Evolutionary conservation across 2,329 filamentous ascomycete species (phyloP).

Genomic region (Nigrospora oryzae): DNA sequence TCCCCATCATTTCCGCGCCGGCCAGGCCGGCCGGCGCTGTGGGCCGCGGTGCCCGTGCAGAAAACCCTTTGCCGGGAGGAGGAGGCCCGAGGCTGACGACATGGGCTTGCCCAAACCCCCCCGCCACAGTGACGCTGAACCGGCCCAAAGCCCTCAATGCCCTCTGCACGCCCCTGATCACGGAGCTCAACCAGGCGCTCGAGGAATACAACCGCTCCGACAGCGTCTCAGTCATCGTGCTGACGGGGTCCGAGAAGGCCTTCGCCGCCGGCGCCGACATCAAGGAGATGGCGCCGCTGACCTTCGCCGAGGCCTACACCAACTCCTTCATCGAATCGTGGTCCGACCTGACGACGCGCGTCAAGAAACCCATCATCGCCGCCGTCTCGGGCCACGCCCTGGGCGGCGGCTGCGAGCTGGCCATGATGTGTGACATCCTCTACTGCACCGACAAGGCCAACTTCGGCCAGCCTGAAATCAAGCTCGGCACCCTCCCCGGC

Average conservation of each 20-base stretch:
- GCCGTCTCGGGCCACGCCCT: constrained; percentile 93
- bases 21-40: too few species aligned
- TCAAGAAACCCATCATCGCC: constrained; percentile 91
- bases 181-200: constrained; percentile 77
- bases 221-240: constrained; percentile 65
- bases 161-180: constrained; percentile 81
- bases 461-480: constrained; percentile 96
- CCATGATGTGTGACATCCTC: constrained; percentile 94
- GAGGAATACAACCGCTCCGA: constrained; percentile 60
- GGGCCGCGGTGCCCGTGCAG: background rate
- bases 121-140: constrained; percentile 70
- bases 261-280: constrained; percentile 97
- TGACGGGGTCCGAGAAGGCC: constrained; percentile 83
- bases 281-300: constrained; percentile 95
- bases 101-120: too few species aligned
- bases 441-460: constrained; percentile 82
- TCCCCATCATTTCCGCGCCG: too few species aligned
- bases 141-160: constrained; percentile 94
- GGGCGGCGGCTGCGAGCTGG: constrained; percentile 91
- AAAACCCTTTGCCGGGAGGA: too few species aligned
- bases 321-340: constrained; percentile 91
- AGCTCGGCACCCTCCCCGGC: constrained; percentile 85
- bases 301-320: constrained; percentile 80
- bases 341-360: constrained; percentile 72
- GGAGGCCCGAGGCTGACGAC: too few species aligned